Evolutionary conservation across 2,329 filamentous ascomycete species (phyloP), one percentile per base, ranked within the genome.

Genomic region (Aureobasidium subglaciale): DNA sequence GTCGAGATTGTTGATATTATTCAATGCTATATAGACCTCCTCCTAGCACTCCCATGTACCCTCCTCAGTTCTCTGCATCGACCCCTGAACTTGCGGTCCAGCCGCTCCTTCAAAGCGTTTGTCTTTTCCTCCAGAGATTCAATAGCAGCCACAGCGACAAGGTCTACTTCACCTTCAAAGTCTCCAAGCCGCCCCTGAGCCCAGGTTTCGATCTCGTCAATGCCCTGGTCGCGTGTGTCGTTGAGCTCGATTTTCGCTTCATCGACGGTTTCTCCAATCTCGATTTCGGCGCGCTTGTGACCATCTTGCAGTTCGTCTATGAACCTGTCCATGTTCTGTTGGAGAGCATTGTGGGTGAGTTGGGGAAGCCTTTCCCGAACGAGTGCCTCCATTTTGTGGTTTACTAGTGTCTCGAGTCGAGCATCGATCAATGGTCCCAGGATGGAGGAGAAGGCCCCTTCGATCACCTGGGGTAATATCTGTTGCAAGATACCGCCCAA

Each of bases 11-110:
- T 30, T 11, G 25, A 22, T 6, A 25, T 35, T 46, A 46, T 34
- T 16, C n/a, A 46, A 9, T 30, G 9, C 35, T 52, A 52, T 40
- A 52, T 52, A 30, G 48, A 52, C 37, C 27, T 53, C 49, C 25
- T 53, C 5, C 49, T 53, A 27, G 18, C 20, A 20, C 37, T 9
- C 4, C 40, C 5, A 2, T 53, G 37, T 11, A 34, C 50, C 40
- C 11, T 37, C 50, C 25, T 25, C 6, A 42, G 16, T 27, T 35
- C 15, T 18, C 35, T 52, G 13, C 34, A 52, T 2, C 40, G 35
- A 10, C 35, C 16, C 16, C 25, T 8, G 15, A 35, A 45, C 10
- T 11, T 5, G 11, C 24, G 20, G 24, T 55, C 40, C 20, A 55
- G 16, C 20, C 40, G 27, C n/a, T 37, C 22, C n/a, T 20, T 27